Evolutionary conservation across 768 basidiomycete genomes (phyloP).

Genomic region (Holtermanniella nyarrowii): DNA sequence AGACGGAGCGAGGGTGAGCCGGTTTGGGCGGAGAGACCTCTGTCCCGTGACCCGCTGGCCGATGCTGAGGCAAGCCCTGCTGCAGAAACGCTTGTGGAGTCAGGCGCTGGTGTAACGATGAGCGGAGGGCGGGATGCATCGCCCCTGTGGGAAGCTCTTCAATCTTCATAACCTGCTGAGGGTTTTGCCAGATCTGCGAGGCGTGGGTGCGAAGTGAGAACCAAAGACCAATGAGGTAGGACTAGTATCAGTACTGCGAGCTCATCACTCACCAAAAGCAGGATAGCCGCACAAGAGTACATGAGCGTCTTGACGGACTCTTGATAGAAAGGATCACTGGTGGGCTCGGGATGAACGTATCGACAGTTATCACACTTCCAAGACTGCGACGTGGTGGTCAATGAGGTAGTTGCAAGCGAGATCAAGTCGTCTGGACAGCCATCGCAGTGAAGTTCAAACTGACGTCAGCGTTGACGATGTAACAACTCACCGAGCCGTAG

Average conservation of each 20-base stretch:
- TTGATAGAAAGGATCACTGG: slow-evolving; percentile 90
- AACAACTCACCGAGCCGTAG: slow-evolving; percentile 75
- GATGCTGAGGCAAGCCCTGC: slow-evolving; percentile 34
- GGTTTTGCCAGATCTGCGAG: slow-evolving; percentile 98
- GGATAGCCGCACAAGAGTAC: slow-evolving; percentile 86
- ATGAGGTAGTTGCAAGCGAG: background rate
- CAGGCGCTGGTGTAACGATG: slow-evolving; percentile 35
- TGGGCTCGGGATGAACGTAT: slow-evolving; percentile 88
- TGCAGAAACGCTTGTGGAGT: slow-evolving; percentile 40
- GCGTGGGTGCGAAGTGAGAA: slow-evolving; percentile 97
- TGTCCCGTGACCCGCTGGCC: background rate
- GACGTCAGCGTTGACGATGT: slow-evolving; percentile 3
- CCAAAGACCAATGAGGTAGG: slow-evolving; percentile 94
- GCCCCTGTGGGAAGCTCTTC: slow-evolving; percentile 30
- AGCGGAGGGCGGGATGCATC: slow-evolving; percentile 36
- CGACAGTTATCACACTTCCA: slow-evolving; percentile 90
- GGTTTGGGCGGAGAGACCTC: background rate
- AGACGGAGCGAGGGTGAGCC: background rate
- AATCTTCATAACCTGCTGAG: slow-evolving; percentile 46
- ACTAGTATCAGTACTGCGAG: slow-evolving; percentile 48
- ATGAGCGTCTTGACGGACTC: slow-evolving; percentile 87
- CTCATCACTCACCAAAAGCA: slow-evolving; percentile 61
- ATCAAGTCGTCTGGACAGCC: slow-evolving; percentile 26
- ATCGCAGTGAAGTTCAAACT: slow-evolving; percentile 37
- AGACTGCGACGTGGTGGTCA: slow-evolving; percentile 32